Evolutionary conservation across 2,329 filamentous ascomycete species (phyloP), one percentile per base, ranked within the genome.

Genomic region (Exserohilum rostratum): DNA sequence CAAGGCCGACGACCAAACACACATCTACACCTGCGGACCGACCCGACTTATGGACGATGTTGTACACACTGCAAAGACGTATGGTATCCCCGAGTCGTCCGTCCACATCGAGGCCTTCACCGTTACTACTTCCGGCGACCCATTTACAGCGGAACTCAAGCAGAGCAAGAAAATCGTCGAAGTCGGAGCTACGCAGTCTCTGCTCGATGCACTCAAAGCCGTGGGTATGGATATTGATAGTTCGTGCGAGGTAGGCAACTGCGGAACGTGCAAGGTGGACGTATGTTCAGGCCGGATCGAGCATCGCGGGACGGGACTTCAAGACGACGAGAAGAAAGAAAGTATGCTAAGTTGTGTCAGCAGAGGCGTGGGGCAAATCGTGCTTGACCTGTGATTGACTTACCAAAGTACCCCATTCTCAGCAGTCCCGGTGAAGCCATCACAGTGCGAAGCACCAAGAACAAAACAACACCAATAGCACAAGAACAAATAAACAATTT

Each of bases 21-120:
- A 83, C 46, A 71, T 88, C 3, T 88, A 87, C 66, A 81, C 84
- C 20, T 89, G 86, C 66, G 86, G 87, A 0, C 85, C 86, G 0
- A 61, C 67, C 7, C 76, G 82, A 6, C 79, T 89, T 73, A 84
- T 87, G 77, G 79, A 83, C 5, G 82, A 80, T 38, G 80, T 82
- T 0, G 67, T 66, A 17, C 62, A 61, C 2, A 78, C 77, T 11
- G 79, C 80, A 0, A 72, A 73, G 7, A 70, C 69, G 6, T 73
- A 74, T 7, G 76, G 78, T 0, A 74, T 88, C 0, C 68, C 76
- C 0, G 74, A 79, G 2, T 74, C 78, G 0, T 83, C 85, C 35
- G 76, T 87, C 1, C 85, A 88, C 67, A 85, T 82, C 53, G 86
- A 89, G 68, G 81, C 82, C 0, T 89, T 88, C 56, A 74, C 76